A percentile compares a stretch with the other conserved stretches of the same genome.
These are phyloP conservation scores for Fusarium sp. DNA, from an alignment of 2,329 filamentous ascomycete species.

Conservation along the genomic window DNA sequence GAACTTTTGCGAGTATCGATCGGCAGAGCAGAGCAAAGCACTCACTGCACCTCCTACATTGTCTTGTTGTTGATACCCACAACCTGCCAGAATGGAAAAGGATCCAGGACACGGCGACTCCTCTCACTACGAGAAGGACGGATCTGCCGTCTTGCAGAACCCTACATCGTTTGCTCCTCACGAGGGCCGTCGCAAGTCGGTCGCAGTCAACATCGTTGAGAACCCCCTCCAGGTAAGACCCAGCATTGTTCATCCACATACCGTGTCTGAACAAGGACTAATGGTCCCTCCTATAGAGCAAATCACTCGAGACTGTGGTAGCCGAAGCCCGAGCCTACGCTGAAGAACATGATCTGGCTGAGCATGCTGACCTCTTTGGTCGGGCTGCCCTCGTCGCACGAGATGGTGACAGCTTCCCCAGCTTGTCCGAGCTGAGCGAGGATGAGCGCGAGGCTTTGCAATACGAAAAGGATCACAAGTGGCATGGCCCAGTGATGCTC, in stretches of 20 bases:
- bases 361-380: constrained; percentile 58
- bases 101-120: neutral
- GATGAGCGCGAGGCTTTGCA: constrained; percentile 51
- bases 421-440: constrained; percentile 44
- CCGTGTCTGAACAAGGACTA: neutral
- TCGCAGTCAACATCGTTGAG: neutral
- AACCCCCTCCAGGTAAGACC: neutral
- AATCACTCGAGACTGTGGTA: constrained; percentile 4
- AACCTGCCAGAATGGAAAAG: constrained; percentile 2
- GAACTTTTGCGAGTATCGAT: neutral
- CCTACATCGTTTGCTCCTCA: neutral
- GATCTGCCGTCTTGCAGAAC: neutral
- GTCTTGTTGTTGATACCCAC: neutral
- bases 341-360: constrained; percentile 58
- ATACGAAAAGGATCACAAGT: constrained; percentile 68
- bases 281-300: neutral
- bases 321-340: constrained; percentile 64
- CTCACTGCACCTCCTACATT: neutral
- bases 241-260: neutral
- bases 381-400: constrained; percentile 54
- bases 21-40: neutral
- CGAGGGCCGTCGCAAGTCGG: neutral
- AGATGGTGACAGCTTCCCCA: constrained; percentile 42
- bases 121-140: constrained; percentile 3
- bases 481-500: constrained; percentile 61